Evolutionary conservation across 176 grass and related monocot species (phyloP).

Genomic region (Olyra latifolia): DNA sequence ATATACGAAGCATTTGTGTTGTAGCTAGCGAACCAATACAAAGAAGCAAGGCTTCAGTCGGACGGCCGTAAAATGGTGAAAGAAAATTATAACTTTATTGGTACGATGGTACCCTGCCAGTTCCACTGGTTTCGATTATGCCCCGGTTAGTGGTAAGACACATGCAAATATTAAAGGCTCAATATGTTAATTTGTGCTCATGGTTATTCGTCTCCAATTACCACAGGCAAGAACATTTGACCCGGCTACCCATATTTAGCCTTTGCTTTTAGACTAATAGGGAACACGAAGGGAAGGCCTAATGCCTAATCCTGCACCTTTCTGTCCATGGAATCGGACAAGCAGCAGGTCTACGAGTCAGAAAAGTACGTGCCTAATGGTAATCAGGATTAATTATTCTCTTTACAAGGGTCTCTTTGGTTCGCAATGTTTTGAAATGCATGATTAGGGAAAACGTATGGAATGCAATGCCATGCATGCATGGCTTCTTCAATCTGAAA

Average conservation of each 20-base stretch:
- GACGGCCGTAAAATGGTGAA: neutral
- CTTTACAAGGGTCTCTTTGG: too few species aligned
- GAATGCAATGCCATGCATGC: too few species aligned
- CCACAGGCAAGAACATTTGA: slow-evolving; percentile 24
- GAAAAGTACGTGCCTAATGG: neutral
- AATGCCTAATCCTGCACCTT: slow-evolving; percentile 4
- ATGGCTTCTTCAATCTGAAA: too few species aligned
- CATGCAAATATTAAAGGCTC: neutral
- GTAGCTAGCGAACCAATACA: too few species aligned
- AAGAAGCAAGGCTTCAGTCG: neutral
- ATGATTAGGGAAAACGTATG: too few species aligned
- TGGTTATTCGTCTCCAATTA: slow-evolving; percentile 16
- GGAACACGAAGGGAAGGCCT: slow-evolving; percentile 13
- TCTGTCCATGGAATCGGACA: slow-evolving; percentile 18
- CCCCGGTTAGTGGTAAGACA: too few species aligned
- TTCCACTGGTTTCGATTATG: neutral
- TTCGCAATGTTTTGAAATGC: too few species aligned
- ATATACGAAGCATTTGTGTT: too few species aligned
- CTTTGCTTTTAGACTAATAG: slow-evolving; percentile 13
- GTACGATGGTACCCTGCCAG: neutral
- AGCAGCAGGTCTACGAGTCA: slow-evolving; percentile 6
- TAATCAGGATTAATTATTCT: slow-evolving; percentile 29
- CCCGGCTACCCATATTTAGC: neutral
- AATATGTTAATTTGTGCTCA: neutral
- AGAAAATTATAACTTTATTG: too few species aligned